A percentile compares a stretch with the other conserved stretches of the same genome.
phyloP scores from a whole-genome alignment of 441 rosid genomes.

The Pelargonium citronellum region DNA sequence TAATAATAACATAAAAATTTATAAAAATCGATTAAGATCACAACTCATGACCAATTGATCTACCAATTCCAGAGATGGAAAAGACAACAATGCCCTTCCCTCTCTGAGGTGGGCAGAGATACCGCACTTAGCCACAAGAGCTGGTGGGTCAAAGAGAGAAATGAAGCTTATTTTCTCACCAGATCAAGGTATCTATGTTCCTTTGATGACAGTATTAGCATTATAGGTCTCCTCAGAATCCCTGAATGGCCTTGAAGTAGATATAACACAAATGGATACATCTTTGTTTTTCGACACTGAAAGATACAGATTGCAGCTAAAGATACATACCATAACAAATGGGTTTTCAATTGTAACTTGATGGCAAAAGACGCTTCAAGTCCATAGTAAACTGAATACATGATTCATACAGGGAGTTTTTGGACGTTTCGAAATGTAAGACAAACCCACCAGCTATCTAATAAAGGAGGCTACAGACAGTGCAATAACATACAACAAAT shows the following conservation, averaged over 20 bases:
- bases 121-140: neutral
- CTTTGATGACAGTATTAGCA: neutral
- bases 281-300: neutral
- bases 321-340: neutral
- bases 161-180: neutral
- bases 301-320: neutral
- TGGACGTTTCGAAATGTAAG: neutral
- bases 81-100: neutral
- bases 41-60: neutral
- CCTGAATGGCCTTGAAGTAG: neutral
- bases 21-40: neutral
- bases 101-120: constrained; percentile 2
- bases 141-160: neutral
- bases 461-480: neutral
- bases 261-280: neutral
- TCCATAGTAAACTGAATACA: neutral
- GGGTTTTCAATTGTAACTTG: neutral
- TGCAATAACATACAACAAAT: neutral
- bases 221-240: neutral
- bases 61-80: neutral
- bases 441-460: neutral
- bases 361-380: neutral
- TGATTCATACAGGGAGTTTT: neutral
- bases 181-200: neutral
- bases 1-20: neutral